These are phyloP conservation scores for Isatis tinctoria DNA, from an alignment of 345 rosid species.

Conservation along the genomic window DNA sequence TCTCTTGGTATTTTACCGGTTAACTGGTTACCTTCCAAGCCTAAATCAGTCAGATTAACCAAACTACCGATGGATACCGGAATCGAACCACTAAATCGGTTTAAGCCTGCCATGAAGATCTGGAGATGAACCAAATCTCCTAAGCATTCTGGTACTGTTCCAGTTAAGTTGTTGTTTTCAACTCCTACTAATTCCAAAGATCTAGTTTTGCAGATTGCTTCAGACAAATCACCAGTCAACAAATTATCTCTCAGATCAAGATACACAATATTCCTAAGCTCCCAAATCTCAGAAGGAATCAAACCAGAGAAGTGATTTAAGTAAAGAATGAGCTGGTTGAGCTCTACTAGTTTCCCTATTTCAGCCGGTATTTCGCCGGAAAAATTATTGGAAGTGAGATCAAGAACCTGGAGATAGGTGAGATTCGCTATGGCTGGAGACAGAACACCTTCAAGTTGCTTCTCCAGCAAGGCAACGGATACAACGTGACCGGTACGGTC, in stretches of 20 bases:
- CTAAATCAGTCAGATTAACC: conserved; percentile 47
- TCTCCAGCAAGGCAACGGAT: conserved; percentile 47
- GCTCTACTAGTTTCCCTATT: conserved; percentile 54
- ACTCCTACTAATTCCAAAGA: conserved; percentile 45
- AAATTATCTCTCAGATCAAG: conserved; percentile 61
- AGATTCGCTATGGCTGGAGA: conserved; percentile 67
- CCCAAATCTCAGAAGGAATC: conserved; percentile 58
- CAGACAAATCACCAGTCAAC: conserved; percentile 58
- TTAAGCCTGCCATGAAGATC: conserved; percentile 37
- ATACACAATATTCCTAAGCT: conserved; percentile 43
- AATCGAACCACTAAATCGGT: conserved; percentile 53
- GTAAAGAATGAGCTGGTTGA: conserved; percentile 44
- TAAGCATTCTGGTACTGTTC: conserved; percentile 48
- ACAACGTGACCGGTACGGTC: conserved; percentile 43
- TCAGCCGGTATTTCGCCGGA: conserved; percentile 56
- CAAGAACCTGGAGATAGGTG: conserved; percentile 88
- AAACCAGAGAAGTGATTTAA: conserved; percentile 57
- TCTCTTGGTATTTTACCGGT: conserved; percentile 60
- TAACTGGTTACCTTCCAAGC: conserved; percentile 53
- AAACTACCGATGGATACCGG: conserved; percentile 59
- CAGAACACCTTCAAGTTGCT: conserved; percentile 63
- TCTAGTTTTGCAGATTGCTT: conserved; percentile 49
- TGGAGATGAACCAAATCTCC: conserved; percentile 61
- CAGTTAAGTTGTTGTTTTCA: conserved; percentile 58
- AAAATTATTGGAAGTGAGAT: conserved; percentile 57